Evolutionary conservation across 2,329 filamentous ascomycete species (phyloP), one percentile per base, ranked within the genome.

Genomic region (Scytalidium sp.): DNA sequence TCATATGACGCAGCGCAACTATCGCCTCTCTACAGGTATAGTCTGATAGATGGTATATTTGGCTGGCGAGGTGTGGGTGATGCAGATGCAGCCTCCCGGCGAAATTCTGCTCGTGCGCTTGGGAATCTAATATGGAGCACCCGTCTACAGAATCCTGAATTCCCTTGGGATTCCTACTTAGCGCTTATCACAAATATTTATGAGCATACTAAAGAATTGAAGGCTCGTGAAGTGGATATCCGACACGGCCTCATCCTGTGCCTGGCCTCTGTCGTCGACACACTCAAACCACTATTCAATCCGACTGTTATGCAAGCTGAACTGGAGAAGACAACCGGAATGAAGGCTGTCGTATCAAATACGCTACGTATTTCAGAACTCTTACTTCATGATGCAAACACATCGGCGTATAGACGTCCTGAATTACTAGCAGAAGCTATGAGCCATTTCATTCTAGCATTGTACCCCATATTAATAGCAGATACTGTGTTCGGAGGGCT

Each of bases 31-130:
- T 90, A 88, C 54, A 85, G 51, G 89, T 74, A 78, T 43, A 84
- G 87, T 1, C 70, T 97, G 3, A 70, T 90, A 8, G 78, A 85
- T 29, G 85, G 80, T 0, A 73, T 96, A 6, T 72, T 95, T 11
- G 84, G 83, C 19, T 99, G 94, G 94, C 81, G 93, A 66, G 94
- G 94, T 1, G 80, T 95, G n/a, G 85, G 86, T 0, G 90, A 95
- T 56, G 75, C 83, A 8, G 91, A 97, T 65, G 78, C 84, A 0
- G 72, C 78, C 5, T 90, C 90, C 2, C 81, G 94, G 53, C 79
- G 89, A 58, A 79, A 81, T 45, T 85, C 90, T 13, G 90, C 88
- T 1, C 69, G 68, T 1, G 84, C 88, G 0, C 84, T 93, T 58
- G 89, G 89, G 5, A 63, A 67, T 1, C 64, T 92, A 3, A 75